Conservation (phyloP, 2,329 filamentous ascomycete genomes). For the Tympanopsis confertula region DNA sequence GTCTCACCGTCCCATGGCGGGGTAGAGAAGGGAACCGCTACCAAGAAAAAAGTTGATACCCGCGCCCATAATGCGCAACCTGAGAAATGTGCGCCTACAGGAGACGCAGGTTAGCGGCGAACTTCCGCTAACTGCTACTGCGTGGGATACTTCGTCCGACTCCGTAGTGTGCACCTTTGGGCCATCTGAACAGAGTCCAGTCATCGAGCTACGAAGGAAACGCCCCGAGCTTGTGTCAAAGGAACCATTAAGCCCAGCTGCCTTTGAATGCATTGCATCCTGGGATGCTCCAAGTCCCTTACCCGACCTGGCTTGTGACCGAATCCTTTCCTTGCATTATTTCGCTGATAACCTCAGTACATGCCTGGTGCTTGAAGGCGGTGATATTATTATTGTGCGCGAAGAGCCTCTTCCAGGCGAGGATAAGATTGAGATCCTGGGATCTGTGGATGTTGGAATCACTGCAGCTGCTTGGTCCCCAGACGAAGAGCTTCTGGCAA, state of each 20-base stretch:
- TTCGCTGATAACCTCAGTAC: constrained; percentile 69
- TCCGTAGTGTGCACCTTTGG: constrained; percentile 76
- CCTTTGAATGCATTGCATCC: constrained; percentile 47
- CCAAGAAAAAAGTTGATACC: too few species aligned
- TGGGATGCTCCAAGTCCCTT: constrained; percentile 82
- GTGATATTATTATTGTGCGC: constrained; percentile 77
- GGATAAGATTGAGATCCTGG: constrained; percentile 86
- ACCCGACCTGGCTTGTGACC: constrained; percentile 65
- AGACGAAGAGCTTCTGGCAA: constrained; percentile 79
- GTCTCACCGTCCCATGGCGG: neutral
- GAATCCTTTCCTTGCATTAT: constrained; percentile 69
- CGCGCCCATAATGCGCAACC: constrained; percentile 67
- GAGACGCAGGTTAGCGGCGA: constrained; percentile 48
- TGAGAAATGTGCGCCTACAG: constrained; percentile 65
- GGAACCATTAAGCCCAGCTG: constrained; percentile 11
- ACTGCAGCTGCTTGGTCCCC: constrained; percentile 84
- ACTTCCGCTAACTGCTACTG: constrained; percentile 59
- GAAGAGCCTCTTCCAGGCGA: constrained; percentile 56
- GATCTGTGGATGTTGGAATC: constrained; percentile 86
- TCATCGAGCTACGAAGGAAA: constrained; percentile 60
- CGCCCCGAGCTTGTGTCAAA: constrained; percentile 29
- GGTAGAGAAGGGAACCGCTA: neutral
- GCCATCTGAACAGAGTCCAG: constrained; percentile 55
- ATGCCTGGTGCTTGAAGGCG: constrained; percentile 76
- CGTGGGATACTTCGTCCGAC: constrained; percentile 75